These are phyloP conservation scores for Aspergillus sp. DNA, from an alignment of 2,329 filamentous ascomycete genomes.

Conservation along the genomic window DNA sequence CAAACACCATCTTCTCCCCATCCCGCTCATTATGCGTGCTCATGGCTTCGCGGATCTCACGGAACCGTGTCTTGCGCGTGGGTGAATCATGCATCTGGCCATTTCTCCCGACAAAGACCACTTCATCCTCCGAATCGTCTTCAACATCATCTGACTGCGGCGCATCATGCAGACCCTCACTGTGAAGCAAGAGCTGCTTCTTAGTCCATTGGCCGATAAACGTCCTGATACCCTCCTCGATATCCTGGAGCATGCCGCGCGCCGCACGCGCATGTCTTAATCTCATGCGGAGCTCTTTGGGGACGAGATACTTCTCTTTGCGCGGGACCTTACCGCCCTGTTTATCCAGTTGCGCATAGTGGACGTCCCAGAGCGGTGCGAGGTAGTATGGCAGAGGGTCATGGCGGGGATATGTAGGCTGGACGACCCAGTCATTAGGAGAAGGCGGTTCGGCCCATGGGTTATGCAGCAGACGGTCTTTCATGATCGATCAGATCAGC, in stretches of 20 bases:
- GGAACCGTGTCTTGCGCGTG: constrained; percentile 45
- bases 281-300: constrained; percentile 69
- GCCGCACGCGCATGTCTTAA: constrained; percentile 74
- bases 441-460: constrained; percentile 77
- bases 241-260: constrained; percentile 67
- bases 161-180: constrained; percentile 40
- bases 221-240: constrained; percentile 74
- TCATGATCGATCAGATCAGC: constrained; percentile 11
- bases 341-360: constrained; percentile 37
- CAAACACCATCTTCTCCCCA: constrained; percentile 66
- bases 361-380: constrained; percentile 72
- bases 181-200: constrained; percentile 41
- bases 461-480: constrained; percentile 78
- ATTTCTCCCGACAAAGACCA: constrained; percentile 75
- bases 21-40: constrained; percentile 36
- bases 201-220: constrained; percentile 60
- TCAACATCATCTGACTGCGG: constrained; percentile 29
- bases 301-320: constrained; percentile 47
- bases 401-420: constrained; percentile 70
- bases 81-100: constrained; percentile 55
- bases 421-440: constrained; percentile 72
- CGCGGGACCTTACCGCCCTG: constrained; percentile 32
- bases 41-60: constrained; percentile 35
- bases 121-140: constrained; percentile 64
- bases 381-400: constrained; percentile 75